Evolutionary conservation across 2,329 filamentous ascomycete genomes (phyloP).

Genomic region (Colletotrichum spaethianum): DNA sequence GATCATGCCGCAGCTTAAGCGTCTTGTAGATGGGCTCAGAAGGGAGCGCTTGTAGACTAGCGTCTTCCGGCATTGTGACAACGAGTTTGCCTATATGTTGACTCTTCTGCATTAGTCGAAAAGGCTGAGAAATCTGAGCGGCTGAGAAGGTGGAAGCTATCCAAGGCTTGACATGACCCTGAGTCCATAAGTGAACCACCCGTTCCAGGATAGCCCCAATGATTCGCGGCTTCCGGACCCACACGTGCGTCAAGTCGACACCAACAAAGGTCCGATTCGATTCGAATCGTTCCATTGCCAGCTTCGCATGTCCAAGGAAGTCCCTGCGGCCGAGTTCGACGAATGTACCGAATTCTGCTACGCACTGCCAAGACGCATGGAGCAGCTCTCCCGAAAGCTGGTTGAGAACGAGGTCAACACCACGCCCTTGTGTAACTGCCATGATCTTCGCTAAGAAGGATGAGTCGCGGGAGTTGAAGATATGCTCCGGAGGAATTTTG

Average conservation of each 20-base stretch:
- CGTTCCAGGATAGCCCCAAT: slow-evolving; percentile 6
- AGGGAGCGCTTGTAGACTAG: not conserved
- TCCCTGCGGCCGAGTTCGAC: slow-evolving; percentile 63
- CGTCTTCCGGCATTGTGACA: slow-evolving; percentile 44
- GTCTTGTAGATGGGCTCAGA: slow-evolving; percentile 5
- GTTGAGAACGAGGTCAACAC: slow-evolving; percentile 58
- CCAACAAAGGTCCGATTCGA: slow-evolving; percentile 52
- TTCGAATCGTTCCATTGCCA: slow-evolving; percentile 63
- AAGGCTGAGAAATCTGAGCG: slow-evolving; percentile 53
- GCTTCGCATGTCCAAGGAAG: slow-evolving; percentile 54
- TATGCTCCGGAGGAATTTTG: not conserved
- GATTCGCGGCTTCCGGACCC: not conserved
- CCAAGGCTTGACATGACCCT: slow-evolving; percentile 13
- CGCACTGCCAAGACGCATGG: slow-evolving; percentile 59
- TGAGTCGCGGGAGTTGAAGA: slow-evolving; percentile 26
- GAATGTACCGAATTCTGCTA: slow-evolving; percentile 61
- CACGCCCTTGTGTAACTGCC: not conserved
- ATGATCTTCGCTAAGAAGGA: slow-evolving; percentile 4
- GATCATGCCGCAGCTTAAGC: slow-evolving; percentile 29
- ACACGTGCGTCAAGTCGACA: slow-evolving; percentile 49
- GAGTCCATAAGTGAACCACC: slow-evolving; percentile 2
- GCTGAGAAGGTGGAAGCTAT: slow-evolving; percentile 42
- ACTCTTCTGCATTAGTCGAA: slow-evolving; percentile 60
- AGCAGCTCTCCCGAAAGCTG: slow-evolving; percentile 59
- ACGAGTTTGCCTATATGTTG: slow-evolving; percentile 62